Base-by-base conservation (phyloP, 2,329 filamentous ascomycete genomes). In the Rhexocercosporidium sp. region DNA sequence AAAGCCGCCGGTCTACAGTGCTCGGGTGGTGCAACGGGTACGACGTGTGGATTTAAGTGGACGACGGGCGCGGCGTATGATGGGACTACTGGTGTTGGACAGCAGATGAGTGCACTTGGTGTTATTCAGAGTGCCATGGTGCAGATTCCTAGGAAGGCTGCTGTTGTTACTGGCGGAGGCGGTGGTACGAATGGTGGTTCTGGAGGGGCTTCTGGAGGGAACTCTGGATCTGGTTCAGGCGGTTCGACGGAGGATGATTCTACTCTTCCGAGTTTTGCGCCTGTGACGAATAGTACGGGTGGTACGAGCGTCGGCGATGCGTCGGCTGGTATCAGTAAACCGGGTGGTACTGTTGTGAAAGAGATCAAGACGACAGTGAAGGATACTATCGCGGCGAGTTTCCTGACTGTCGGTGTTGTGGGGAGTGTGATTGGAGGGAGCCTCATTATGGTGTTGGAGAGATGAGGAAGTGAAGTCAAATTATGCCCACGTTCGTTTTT, bases 91-190 rank as follows among this genome's bases (percentile, higher is more conserved):
- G 90, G 89, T 9, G 84, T 92, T 1, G 90, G 90, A 5, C 88
- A 92, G 76, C 89, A 92, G 78, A 92, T 92, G 90, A 84, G 86
- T 1, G 88, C 86, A 2, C 80, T 92, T 76, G 88, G 91, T 71
- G 82, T 90, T 11, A 84, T 91, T 9, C 83, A 92, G 46, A 83
- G 84, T 34, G 87, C 86, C 68, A 81, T 89, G 76, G 77, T 85
- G 77, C 85, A 84, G n/a, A 83, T 90, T 59, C 74, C 69, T 12
- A 64, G 70, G 20, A 41, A 65, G 41, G 56, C 37, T n/a, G 62
- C 62, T 6, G 65, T 73, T 1, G 74, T 77, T 44, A 86, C 83
- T 14, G 76, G 81, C n/a, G 74, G 80, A 9, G 86, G 78, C 1
- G 90, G 90, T 66, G 90, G 89, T 29, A 90, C 82, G 6, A 87